Conservation (phyloP, 345 rosid species). For the Cochlearia excelsa region DNA sequence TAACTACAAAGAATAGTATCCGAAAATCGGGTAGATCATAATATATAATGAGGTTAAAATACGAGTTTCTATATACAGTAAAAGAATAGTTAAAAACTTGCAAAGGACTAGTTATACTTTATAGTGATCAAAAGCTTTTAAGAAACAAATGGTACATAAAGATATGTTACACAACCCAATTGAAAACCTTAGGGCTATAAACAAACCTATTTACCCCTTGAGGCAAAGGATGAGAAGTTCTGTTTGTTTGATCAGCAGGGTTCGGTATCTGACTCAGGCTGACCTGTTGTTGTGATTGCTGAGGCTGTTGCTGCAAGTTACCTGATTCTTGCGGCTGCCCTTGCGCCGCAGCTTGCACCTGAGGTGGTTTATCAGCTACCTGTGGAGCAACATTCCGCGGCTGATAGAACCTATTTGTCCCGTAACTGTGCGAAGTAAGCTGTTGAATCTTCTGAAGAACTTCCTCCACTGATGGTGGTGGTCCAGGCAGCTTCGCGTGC, state of each 20-base stretch:
- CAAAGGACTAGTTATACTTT: slow-evolving; percentile 41
- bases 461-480: slow-evolving; percentile 95
- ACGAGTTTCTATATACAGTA: background rate
- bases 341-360: slow-evolving; percentile 56
- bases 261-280: slow-evolving; percentile 63
- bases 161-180: slow-evolving; percentile 56
- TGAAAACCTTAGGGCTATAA: slow-evolving; percentile 78
- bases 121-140: slow-evolving; percentile 34
- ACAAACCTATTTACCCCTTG: slow-evolving; percentile 99
- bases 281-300: slow-evolving; percentile 64
- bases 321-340: slow-evolving; percentile 50
- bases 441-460: slow-evolving; percentile 96
- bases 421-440: slow-evolving; percentile 58
- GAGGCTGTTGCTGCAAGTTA: slow-evolving; percentile 53
- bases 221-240: slow-evolving; percentile 72
- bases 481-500: slow-evolving; percentile 91
- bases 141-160: slow-evolving; percentile 34
- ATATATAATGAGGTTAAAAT: background rate
- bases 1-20: slow-evolving; percentile 11
- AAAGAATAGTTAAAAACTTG: slow-evolving; percentile 20
- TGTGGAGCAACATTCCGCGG: slow-evolving; percentile 58
- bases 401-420: slow-evolving; percentile 70
- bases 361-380: slow-evolving; percentile 61
- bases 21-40: slow-evolving; percentile 11
- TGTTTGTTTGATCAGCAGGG: slow-evolving; percentile 66